phyloP scores from a whole-genome alignment of 805 yeast genomes.

The Peterozyma toletana region DNA sequence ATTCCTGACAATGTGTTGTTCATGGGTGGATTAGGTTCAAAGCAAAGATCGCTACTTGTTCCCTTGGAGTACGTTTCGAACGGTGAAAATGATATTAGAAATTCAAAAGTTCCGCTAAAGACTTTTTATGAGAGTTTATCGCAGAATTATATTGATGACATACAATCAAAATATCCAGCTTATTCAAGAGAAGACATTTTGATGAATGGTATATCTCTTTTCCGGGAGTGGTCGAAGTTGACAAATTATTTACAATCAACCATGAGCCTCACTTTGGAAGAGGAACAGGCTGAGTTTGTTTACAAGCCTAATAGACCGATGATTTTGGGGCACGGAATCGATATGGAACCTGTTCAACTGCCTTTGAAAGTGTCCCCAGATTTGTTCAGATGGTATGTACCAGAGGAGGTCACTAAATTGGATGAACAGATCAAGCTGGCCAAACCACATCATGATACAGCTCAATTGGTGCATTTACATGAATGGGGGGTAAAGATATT shows the following conservation, averaged over 20 bases:
- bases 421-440: conserved; percentile 3
- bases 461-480: conserved; percentile 5
- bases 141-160: conserved; percentile 2
- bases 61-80: conserved; percentile 9
- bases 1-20: conserved; percentile 5
- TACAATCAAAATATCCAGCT: not conserved
- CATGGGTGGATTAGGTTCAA: conserved; percentile 5
- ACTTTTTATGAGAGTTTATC: conserved; percentile 3
- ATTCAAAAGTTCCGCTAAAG: not conserved
- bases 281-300: not conserved
- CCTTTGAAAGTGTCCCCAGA: conserved; percentile 3
- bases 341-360: conserved; percentile 1
- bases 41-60: conserved; percentile 3
- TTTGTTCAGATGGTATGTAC: conserved; percentile 7
- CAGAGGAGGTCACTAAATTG: conserved; percentile 7
- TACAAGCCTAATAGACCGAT: conserved; percentile 6
- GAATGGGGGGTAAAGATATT: conserved; percentile 6
- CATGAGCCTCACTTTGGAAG: not conserved
- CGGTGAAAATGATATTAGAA: conserved; percentile 6
- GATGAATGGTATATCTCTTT: conserved; percentile 6
- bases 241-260: not conserved
- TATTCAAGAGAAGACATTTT: conserved; percentile 1
- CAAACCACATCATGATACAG: conserved; percentile 3
- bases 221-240: conserved; percentile 2
- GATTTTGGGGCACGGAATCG: not conserved